A percentile compares a stretch with the other conserved stretches of the same genome.
These are phyloP conservation scores for Akanthomyces dipterigenus DNA, from an alignment of 2,329 filamentous ascomycete species.

Conservation along the genomic window DNA sequence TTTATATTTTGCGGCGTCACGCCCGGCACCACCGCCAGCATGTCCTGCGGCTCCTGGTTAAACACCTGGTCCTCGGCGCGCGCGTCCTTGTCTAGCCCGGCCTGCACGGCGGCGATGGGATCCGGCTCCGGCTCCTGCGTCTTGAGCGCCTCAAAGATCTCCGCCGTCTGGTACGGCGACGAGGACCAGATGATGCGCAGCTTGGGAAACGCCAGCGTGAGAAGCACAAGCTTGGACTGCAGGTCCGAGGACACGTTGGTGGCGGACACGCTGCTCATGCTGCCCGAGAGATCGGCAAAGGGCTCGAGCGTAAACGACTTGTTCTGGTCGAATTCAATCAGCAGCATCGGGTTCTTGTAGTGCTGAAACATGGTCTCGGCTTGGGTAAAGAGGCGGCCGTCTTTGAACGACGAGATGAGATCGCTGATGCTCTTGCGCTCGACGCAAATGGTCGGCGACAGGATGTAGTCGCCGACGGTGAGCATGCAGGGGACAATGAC, in stretches of 20 bases:
- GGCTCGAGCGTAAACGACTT: slow-evolving; percentile 94
- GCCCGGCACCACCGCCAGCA: slow-evolving; percentile 79
- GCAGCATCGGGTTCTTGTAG: slow-evolving; percentile 81
- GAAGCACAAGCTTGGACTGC: slow-evolving; percentile 83
- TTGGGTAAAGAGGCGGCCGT: slow-evolving; percentile 87
- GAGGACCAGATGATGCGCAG: slow-evolving; percentile 91
- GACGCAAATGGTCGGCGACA: slow-evolving; percentile 84
- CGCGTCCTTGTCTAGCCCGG: slow-evolving; percentile 58
- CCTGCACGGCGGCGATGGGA: slow-evolving; percentile 75
- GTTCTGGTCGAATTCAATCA: slow-evolving; percentile 97
- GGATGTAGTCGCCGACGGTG: slow-evolving; percentile 92
- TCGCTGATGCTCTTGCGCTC: slow-evolving; percentile 93
- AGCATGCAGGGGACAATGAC: slow-evolving; percentile 89
- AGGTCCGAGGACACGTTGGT: slow-evolving; percentile 60
- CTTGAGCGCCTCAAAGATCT: slow-evolving; percentile 93
- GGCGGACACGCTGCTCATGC: slow-evolving; percentile 55
- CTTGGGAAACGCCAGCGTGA: slow-evolving; percentile 85
- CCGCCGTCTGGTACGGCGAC: slow-evolving; percentile 89
- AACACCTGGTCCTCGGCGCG: slow-evolving; percentile 64
- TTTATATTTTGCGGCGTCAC: slow-evolving; percentile 73
- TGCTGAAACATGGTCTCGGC: slow-evolving; percentile 90
- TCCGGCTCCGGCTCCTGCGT: slow-evolving; percentile 85
- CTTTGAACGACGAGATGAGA: slow-evolving; percentile 83
- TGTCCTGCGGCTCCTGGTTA: slow-evolving; percentile 81
- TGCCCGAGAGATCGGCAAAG: slow-evolving; percentile 60